Percentiles rank a stretch among this genome's conserved stretches.
Evolutionary conservation across 208 protist genomes (phyloP).

Genomic region (Trypanosoma platydactyli): DNA sequence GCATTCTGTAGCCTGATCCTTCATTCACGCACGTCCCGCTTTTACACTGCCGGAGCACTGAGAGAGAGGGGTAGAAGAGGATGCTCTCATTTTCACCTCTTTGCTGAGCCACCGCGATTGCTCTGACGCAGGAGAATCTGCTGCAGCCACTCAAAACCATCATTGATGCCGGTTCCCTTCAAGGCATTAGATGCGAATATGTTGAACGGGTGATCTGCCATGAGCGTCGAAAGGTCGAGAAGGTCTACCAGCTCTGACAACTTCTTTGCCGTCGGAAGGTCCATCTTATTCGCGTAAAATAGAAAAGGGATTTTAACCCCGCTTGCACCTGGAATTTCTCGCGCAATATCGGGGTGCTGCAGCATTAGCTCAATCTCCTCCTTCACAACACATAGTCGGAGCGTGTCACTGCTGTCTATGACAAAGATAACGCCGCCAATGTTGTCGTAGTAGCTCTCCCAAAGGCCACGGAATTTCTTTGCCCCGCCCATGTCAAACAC

Average conservation of each 20-base stretch:
- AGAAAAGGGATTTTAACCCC: constrained; percentile 59
- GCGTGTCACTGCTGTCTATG: constrained; percentile 87
- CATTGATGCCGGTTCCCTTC: constrained; percentile 56
- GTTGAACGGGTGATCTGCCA: constrained; percentile 79
- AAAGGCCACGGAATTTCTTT: constrained; percentile 96
- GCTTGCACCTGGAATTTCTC: constrained; percentile 16
- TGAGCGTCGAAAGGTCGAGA: constrained; percentile 64
- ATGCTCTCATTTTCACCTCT: constrained; percentile 3
- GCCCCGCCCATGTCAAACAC: constrained; percentile 99
- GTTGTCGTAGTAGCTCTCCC: constrained; percentile 97
- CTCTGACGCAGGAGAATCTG: constrained; percentile 38
- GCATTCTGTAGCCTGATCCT: too few relatives aligned
- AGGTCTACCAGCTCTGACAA: constrained; percentile 78
- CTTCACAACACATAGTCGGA: constrained; percentile 87
- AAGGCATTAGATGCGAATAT: constrained; percentile 83
- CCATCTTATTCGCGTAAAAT: constrained; percentile 93
- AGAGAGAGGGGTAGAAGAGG: neutral
- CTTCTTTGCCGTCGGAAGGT: constrained; percentile 80
- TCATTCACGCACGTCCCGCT: too few relatives aligned
- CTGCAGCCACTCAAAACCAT: constrained; percentile 79
- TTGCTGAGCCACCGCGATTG: neutral
- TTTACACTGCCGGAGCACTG: neutral
- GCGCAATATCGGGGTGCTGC: constrained; percentile 51
- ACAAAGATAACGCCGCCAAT: constrained; percentile 94
- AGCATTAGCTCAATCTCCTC: constrained; percentile 85